Percentiles rank a stretch among this genome's conserved stretches.
These are phyloP conservation scores for Fusarium poae DNA, from an alignment of 2,329 filamentous ascomycete genomes.

Conservation along the genomic window DNA sequence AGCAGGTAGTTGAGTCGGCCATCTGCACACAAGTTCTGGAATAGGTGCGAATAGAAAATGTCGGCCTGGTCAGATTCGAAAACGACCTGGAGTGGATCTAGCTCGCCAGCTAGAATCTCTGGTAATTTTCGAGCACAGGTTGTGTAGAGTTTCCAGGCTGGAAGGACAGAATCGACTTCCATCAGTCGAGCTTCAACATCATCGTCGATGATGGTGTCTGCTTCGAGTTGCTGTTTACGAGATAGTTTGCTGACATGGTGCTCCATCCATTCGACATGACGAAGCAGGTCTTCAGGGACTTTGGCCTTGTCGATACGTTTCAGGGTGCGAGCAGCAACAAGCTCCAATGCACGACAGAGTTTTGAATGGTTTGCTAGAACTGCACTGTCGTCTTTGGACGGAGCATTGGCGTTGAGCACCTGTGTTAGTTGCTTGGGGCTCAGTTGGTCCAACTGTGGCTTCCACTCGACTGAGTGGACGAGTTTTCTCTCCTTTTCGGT, in stretches of 20 bases:
- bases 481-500: not conserved
- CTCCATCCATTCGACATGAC: conserved; percentile 16
- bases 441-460: conserved; percentile 5
- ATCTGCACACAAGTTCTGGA: conserved; percentile 7
- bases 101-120: not conserved
- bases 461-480: conserved; percentile 9
- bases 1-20: not conserved
- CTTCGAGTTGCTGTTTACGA: too few species aligned
- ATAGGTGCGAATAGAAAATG: conserved; percentile 12
- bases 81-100: conserved; percentile 3
- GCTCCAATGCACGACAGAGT: not conserved
- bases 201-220: too few species aligned
- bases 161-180: not conserved
- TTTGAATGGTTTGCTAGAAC: not conserved
- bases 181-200: not conserved
- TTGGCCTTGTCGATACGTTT: not conserved
- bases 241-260: conserved; percentile 15
- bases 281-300: not conserved
- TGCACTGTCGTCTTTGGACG: not conserved
- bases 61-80: conserved; percentile 20
- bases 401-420: not conserved
- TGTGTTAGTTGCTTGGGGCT: not conserved
- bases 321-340: not conserved
- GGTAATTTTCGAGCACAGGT: not conserved
- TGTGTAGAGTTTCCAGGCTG: conserved; percentile 16